Evolutionary conservation across 306 rosid genomes (phyloP).

Genomic region (Prunus mume): DNA sequence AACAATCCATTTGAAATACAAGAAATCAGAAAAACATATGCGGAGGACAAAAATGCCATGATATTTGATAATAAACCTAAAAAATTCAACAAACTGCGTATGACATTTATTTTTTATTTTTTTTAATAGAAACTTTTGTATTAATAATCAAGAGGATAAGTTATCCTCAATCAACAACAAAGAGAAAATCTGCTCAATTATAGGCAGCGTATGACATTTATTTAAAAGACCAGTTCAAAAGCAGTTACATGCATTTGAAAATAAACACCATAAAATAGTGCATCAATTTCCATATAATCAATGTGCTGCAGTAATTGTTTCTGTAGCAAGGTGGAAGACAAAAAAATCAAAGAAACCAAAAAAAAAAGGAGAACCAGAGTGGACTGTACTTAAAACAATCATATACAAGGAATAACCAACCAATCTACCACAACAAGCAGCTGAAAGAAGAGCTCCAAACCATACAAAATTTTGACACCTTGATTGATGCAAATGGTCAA

Average conservation of each 20-base stretch:
- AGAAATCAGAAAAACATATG: neutral
- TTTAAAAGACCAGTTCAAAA: neutral
- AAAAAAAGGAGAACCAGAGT: neutral
- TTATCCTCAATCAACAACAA: too few relatives aligned
- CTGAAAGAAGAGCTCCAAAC: neutral
- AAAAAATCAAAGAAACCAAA: too few relatives aligned
- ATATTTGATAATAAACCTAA: neutral
- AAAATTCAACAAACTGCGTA: conserved; percentile 3
- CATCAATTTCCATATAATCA: too few relatives aligned
- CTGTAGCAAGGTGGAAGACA: neutral
- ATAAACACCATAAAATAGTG: neutral
- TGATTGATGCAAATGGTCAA: conserved; percentile 1
- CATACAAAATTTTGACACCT: neutral
- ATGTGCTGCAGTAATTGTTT: neutral
- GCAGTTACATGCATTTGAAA: too few relatives aligned
- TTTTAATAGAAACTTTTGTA: too few relatives aligned
- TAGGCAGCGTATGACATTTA: neutral
- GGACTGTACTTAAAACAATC: neutral
- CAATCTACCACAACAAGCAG: neutral
- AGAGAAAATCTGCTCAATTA: too few relatives aligned
- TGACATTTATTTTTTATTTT: neutral
- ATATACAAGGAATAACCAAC: neutral
- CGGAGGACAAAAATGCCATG: neutral
- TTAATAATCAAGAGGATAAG: too few relatives aligned
- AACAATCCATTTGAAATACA: conserved; percentile 7